Base-by-base conservation (phyloP, 345 rosid genomes). In the Luvunga scandens region DNA sequence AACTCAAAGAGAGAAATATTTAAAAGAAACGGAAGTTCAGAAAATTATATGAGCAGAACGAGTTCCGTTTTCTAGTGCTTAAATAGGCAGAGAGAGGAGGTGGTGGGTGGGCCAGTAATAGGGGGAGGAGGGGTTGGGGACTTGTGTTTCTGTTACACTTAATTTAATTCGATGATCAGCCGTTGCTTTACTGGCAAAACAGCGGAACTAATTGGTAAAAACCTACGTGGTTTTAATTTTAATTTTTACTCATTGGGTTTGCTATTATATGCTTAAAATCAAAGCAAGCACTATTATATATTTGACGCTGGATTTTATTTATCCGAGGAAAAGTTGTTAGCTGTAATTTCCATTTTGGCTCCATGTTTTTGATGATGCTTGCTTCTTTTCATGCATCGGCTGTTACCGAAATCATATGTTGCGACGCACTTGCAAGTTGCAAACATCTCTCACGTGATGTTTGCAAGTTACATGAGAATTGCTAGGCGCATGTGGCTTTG, bases 131-230 rank as follows among this genome's bases (percentile, higher is more conserved):
- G 56, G 56, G 56, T 18, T 48, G 19, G 56, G 56, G 56, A 12
- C 19, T 50, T 50, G 56, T 50, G 56, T 50, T 50, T 50, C 6
- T 50, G 56, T 50, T 50, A 12, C 50, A 42, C 50, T 10, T 42
- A 42, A 42, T 0, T 50, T 18, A 14, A 50, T 50, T 50, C 18
- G 56, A 14, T 69, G 55, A 28, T 81, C 78, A 31, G 62, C 62
- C 62, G 69, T 76, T 76, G 79, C 79, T 76, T 82, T 80, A 71
- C 55, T 27, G 57, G 38, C 38, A 80, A 77, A 83, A 74, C 77
- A 34, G 30, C 31, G 70, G 81, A 39, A 19, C 71, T 12, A 14
- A 9, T 7, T 75, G 21, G 59, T 72, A 61, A 77, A 50, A 72
- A 65, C 8, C 34, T 34, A 22, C 33, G 33, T 76, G 78, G 71